Evolutionary conservation across 768 basidiomycete genomes (phyloP).

Genomic region (Multifurca ochricompacta): DNA sequence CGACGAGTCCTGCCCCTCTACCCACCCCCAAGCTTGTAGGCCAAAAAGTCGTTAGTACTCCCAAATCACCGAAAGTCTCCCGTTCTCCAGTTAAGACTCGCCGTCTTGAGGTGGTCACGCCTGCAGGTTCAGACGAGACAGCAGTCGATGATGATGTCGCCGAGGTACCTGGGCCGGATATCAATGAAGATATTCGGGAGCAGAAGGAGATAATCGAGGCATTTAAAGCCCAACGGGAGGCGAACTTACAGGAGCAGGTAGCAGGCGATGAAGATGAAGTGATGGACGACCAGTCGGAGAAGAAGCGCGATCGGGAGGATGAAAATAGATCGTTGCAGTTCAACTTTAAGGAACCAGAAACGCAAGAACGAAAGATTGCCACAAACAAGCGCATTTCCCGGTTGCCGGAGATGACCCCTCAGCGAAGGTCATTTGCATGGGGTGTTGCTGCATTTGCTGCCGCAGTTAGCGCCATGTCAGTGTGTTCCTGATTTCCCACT

Average conservation of each 20-base stretch:
- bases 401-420: conserved; percentile 47
- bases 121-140: conserved; percentile 54
- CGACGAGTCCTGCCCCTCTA: conserved; percentile 32
- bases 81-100: conserved; percentile 31
- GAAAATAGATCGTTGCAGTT: conserved; percentile 46
- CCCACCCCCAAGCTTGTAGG: conserved; percentile 34
- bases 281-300: conserved; percentile 10
- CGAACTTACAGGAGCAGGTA: conserved; percentile 23
- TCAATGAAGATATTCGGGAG: conserved; percentile 65
- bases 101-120: conserved; percentile 33
- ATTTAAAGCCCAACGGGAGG: conserved; percentile 57
- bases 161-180: conserved; percentile 47
- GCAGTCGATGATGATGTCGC: conserved; percentile 52
- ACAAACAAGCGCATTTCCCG: conserved; percentile 58
- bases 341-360: conserved; percentile 61
- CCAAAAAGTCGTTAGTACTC: conserved; percentile 26
- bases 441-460: conserved; percentile 78
- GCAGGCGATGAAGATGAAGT: conserved; percentile 23
- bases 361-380: conserved; percentile 46
- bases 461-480: conserved; percentile 75
- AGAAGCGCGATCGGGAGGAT: conserved; percentile 50
- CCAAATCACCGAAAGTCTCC: conserved; percentile 30
- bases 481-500: conserved; percentile 22
- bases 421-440: conserved; percentile 74
- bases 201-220: conserved; percentile 70